Base-by-base conservation (phyloP, 305 asterid species). In the Solanum hybrid region DNA sequence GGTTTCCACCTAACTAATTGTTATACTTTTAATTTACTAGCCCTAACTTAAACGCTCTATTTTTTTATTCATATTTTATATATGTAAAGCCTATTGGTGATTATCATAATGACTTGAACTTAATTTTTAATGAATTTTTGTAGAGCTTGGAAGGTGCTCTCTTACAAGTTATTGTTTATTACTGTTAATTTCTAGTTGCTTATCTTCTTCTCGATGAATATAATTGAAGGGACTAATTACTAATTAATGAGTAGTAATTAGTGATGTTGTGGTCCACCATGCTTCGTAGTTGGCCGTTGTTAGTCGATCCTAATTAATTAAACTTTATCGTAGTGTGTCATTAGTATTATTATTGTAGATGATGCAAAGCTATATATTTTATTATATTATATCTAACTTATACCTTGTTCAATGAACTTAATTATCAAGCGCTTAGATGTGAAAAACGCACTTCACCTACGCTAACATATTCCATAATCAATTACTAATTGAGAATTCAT, bases 191-290 rank as follows among this genome's bases (percentile, higher is more conserved):
- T 78, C 41, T 38, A n/a, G 68, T 80, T 80, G 34, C 68, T 80
- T 80, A 80, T 37, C 86, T 80, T 87, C 70, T 79, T 31, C 10
- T 32, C 61, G 13, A 7, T 38, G 70, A 87, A 82, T 79, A 86
- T 89, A 87, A 86, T 77, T 90, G 70, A 87, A 36, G 86, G 61
- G 57, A 36, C 61, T 79, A 41, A 41, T 41, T 41, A 41, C 57
- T 41, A 41, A 41, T 41, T 41, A 41, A 41, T 41, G 57, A 41
- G 57, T 41, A 41, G 57, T 41, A 37, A 38, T 38, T 17, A 29
- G 57, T 79, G 89, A 88, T 70, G 26, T 84, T 88, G 86, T 72
- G 89, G 90, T 88, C 92, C 90, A 73, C 89, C 89, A 88, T 65
- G 86, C 27, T 88, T 88, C 26, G 29, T 72, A 36, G 32, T 36